Evolutionary conservation across 768 basidiomycete genomes (phyloP), one percentile per base, ranked within the genome.

Genomic region (Thelephora ganbajun): DNA sequence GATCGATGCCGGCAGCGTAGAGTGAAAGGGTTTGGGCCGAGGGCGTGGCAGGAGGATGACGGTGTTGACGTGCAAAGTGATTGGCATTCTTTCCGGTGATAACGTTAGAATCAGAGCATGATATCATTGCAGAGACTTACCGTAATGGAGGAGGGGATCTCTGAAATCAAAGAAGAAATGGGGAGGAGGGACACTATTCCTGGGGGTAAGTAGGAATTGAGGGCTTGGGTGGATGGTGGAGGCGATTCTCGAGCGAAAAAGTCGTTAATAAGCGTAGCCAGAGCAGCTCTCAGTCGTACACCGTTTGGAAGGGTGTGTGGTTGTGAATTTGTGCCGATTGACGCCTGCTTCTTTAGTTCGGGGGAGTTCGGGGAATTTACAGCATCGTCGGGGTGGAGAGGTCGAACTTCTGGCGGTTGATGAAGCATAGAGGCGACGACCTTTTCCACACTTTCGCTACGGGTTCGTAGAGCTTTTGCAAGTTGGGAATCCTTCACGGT

Each of bases 381-480:
- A 11, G 67, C 52, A 50, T 76, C 79, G 22, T 77, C 77, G 33
- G 72, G 75, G 36, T 73, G 69, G 33, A 71, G 63, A 3, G 76
- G 74, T 35, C 76, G 76, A 11, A 77, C 62, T 0, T 76, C 73
- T 1, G 86, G 86, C 0, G 83, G 81, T 52, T 88, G 84, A 47
- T 79, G 77, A 12, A 90, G 74, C 84, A 90, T 88, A 41, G 79
- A 72, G 0, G 74, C 77, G 44, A 86, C 73, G 37, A 90, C 84
- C 57, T 86, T 88, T 61, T 90, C 88, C 16, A 90, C 70, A 11
- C 82, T 80, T 53, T 89, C 84, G 1, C 88, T 83, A 23, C 83
- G 78, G 23, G 85, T 67, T 48, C 83, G 70, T 33, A 88, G 72
- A 45, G 60, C 69, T 20, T 77, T 67, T 2, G 87, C 85, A 19